Evolutionary conservation across 345 rosid genomes (phyloP).

Genomic region (Arabidopsis thaliana): DNA sequence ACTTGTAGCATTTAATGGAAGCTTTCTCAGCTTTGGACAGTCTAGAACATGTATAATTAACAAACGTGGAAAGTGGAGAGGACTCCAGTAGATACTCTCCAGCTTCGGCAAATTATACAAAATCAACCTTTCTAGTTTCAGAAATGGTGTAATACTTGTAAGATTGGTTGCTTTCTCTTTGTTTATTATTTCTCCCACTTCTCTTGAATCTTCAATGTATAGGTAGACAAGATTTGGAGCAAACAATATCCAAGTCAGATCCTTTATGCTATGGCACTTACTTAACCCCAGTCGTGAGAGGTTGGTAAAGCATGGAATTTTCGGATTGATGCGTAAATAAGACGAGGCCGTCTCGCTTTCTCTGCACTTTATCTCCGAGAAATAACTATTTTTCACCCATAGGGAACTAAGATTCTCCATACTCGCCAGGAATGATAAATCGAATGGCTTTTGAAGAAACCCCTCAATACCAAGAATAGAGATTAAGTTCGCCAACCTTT

Average conservation of each 20-base stretch:
- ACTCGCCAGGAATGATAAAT: neutral
- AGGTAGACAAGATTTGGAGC: neutral
- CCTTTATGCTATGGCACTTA: neutral
- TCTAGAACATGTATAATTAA: too few relatives aligned
- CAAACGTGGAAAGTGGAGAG: neutral
- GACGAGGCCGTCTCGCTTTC: neutral
- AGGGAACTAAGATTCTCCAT: constrained; percentile 6
- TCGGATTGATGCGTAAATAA: neutral
- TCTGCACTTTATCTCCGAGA: neutral
- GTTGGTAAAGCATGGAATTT: neutral
- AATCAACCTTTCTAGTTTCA: rapidly evolving
- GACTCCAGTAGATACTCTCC: constrained; percentile 16
- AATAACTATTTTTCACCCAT: neutral
- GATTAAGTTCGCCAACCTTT: neutral
- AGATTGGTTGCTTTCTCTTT: constrained; percentile 8
- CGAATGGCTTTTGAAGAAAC: neutral
- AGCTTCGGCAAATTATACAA: neutral
- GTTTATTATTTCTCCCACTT: neutral
- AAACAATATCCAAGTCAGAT: constrained; percentile 16
- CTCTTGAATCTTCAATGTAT: rapidly evolving
- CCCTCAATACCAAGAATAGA: rapidly evolving
- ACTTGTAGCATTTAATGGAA: constrained; percentile 8
- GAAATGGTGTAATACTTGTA: neutral
- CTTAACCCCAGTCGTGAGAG: neutral
- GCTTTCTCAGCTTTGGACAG: constrained; percentile 21